Evolutionary conservation across 2,329 filamentous ascomycete genomes (phyloP).

Genomic region (Aspergillus sergii): DNA sequence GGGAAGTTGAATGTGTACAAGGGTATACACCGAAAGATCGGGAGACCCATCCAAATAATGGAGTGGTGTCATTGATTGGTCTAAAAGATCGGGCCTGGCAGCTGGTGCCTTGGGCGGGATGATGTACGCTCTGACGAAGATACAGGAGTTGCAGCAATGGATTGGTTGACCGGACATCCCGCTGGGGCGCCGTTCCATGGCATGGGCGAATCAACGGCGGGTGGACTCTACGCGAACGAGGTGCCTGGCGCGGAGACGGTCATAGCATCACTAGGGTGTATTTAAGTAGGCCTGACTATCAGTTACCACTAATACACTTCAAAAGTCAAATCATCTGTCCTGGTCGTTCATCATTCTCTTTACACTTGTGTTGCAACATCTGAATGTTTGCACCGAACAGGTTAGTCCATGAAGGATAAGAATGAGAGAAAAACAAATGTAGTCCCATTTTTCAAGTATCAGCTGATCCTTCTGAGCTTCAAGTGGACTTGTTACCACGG

Average conservation of each 20-base stretch:
- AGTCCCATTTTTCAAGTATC: not conserved
- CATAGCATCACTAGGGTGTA: conserved; percentile 10
- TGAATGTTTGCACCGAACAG: not conserved
- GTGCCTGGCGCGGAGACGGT: conserved; percentile 18
- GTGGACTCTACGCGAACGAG: conserved; percentile 11
- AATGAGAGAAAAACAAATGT: not conserved
- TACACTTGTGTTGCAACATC: not conserved
- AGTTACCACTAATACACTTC: not conserved
- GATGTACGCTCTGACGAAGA: conserved; percentile 32
- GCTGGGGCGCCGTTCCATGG: conserved; percentile 13
- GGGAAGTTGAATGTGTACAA: conserved; percentile 11
- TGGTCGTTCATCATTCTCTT: not conserved
- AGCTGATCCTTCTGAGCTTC: not conserved
- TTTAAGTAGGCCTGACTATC: not conserved
- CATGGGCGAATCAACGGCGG: conserved; percentile 20
- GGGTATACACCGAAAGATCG: conserved; percentile 28
- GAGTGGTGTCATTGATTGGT: conserved; percentile 19
- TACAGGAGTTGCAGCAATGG: conserved; percentile 15
- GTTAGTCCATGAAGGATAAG: not conserved
- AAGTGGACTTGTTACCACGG: conserved; percentile 17
- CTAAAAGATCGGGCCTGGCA: conserved; percentile 29
- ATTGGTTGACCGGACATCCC: conserved; percentile 26
- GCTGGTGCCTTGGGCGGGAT: conserved; percentile 31
- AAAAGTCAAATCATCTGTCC: not conserved
- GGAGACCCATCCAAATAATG: conserved; percentile 21